Evolutionary conservation across 2,329 filamentous ascomycete species (phyloP).

Genomic region (Colletotrichum filicis): DNA sequence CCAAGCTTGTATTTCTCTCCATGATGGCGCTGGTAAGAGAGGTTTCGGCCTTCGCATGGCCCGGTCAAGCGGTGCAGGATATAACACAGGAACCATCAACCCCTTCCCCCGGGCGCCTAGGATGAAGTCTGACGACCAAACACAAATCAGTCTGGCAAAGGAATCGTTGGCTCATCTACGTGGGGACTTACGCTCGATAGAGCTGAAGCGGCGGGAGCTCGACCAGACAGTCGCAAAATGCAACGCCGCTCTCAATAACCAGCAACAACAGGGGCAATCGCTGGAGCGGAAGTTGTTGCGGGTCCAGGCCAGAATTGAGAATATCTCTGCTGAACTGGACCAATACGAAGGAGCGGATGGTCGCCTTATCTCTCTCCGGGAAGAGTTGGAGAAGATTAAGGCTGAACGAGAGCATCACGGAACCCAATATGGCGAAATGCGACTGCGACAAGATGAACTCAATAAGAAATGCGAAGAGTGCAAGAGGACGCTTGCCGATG

Average conservation of each 20-base stretch:
- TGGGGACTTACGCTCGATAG: constrained; percentile 63
- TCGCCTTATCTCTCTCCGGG: constrained; percentile 67
- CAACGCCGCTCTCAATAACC: constrained; percentile 57
- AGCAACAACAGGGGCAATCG: constrained; percentile 44
- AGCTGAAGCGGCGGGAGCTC: constrained; percentile 58
- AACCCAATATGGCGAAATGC: constrained; percentile 64
- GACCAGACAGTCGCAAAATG: constrained; percentile 61
- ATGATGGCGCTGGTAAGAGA: constrained; percentile 60
- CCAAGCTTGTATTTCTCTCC: constrained; percentile 75
- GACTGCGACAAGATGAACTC: constrained; percentile 59
- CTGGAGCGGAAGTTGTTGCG: constrained; percentile 67
- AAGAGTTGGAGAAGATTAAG: constrained; percentile 64
- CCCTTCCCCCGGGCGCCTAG: constrained; percentile 67
- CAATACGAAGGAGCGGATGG: constrained; percentile 75
- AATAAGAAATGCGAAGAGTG: constrained; percentile 55
- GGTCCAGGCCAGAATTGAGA: constrained; percentile 68
- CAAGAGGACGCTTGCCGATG: constrained; percentile 48
- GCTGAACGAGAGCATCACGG: constrained; percentile 60
- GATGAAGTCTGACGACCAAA: constrained; percentile 83
- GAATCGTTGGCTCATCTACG: constrained; percentile 65
- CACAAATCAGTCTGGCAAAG: constrained; percentile 67
- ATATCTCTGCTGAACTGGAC: constrained; percentile 70
- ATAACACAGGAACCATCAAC: constrained; percentile 52
- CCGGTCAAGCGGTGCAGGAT: constrained; percentile 8
- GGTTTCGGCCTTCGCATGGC: constrained; percentile 30